Base-by-base conservation (phyloP, 495 filamentous ascomycete species). In the Rusavskia elegans region DNA sequence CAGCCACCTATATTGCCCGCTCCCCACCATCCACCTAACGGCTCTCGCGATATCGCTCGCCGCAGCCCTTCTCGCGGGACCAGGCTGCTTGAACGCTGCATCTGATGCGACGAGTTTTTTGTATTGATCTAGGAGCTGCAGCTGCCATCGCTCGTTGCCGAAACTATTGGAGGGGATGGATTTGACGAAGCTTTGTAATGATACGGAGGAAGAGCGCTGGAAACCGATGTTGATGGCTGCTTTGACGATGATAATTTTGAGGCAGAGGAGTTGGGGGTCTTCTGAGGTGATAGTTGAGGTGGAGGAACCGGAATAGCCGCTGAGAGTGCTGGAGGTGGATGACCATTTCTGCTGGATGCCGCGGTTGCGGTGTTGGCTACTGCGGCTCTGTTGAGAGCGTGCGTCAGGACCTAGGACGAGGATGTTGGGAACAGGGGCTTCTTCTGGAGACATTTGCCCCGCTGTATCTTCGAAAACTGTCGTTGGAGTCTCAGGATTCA, bases 401-500 rank as follows among this genome's bases (percentile, higher is more conserved):
- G 44, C 59, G 55, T 56, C 45, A 27, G 88, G 83, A 1, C 88
- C 87, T 3, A 94, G 76, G 1, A 95, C 81, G 30, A 94, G 65
- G 40, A 95, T 92, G 59, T 93, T 90, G 8, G 87, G 89, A 30
- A 85, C 72, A 1, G 78, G 79, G 1, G 20, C 83, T 49, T 85
- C 79, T 51, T 89, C 83, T 0, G 87, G 86, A 8, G 85, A 89
- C 14, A 85, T 73, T 4, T 83, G 83, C 40, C 66, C 66, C 0
- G 80, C 32, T 6, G 10, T 83, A 61, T 95, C 89, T 63, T 95
- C 89, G 62, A 95, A 94, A 56, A 94, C 85, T 10, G 89, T 95
- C 1, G 87, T 89, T 0, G 89, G 89, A 0, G 89, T 95, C 67
- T 95, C 89, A 10, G 88, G 88, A 40, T 79, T 75, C 14, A 35